A percentile compares a stretch with the other conserved stretches of the same genome.
Evolutionary conservation across 1,139 yeast genomes (phyloP).

Genomic region (Pichia sp.): DNA sequence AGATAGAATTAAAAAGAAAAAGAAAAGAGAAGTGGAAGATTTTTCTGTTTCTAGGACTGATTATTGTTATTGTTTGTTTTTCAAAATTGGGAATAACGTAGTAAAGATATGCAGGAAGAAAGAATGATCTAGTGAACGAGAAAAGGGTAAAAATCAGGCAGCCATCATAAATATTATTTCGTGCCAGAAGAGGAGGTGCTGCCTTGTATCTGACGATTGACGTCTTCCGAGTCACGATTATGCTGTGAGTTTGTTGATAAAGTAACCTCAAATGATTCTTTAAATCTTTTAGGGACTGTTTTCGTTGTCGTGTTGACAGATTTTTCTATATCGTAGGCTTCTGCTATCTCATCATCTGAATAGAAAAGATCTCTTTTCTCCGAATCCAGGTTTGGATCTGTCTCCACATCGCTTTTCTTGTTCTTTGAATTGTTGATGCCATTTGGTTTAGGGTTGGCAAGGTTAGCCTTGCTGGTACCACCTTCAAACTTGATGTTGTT

Average conservation of each 20-base stretch:
- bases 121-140: not conserved
- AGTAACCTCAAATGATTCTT: conserved; percentile 18
- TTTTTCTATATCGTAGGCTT: conserved; percentile 15
- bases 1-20: not conserved
- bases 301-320: conserved; percentile 11
- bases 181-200: not conserved
- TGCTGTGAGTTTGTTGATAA: not conserved
- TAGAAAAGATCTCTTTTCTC: conserved; percentile 4
- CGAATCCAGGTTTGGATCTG: not conserved
- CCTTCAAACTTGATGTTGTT: not conserved
- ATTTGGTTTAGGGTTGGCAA: not conserved
- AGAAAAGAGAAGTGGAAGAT: not conserved
- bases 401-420: conserved; percentile 1
- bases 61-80: not conserved
- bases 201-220: not conserved
- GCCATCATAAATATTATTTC: not conserved
- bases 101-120: not conserved
- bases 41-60: not conserved
- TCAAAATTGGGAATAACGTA: not conserved
- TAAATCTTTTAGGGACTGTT: conserved; percentile 13
- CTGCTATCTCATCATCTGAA: conserved; percentile 14
- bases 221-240: not conserved
- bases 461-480: not conserved
- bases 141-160: not conserved
- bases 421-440: conserved; percentile 1